Evolutionary conservation across 768 basidiomycete species (phyloP).

Genomic region (Boletellus ananas): DNA sequence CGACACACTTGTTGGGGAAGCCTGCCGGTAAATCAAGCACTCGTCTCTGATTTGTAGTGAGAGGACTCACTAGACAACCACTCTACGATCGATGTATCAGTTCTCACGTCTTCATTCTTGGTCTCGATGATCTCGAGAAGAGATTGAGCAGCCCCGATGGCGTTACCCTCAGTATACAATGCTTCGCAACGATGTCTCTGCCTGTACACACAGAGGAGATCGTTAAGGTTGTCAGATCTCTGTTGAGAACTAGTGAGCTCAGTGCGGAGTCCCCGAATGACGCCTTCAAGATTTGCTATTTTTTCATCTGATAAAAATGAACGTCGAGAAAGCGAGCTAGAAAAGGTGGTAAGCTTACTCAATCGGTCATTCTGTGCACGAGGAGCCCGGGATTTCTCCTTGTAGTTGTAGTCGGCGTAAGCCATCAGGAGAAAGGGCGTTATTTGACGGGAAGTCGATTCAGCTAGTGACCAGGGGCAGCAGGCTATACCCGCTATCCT

Average conservation of each 20-base stretch:
- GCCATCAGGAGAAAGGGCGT: too few species aligned
- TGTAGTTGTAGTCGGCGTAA: too few species aligned
- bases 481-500: too few species aligned
- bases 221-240: background rate
- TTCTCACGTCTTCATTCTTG: background rate
- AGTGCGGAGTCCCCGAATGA: background rate
- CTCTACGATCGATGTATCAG: background rate
- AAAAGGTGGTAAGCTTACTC: too few species aligned
- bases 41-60: too few species aligned
- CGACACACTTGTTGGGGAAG: background rate
- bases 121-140: background rate
- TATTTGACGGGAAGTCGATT: too few species aligned
- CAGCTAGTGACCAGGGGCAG: too few species aligned
- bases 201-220: background rate
- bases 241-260: background rate
- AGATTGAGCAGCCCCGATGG: background rate
- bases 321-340: background rate
- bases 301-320: background rate
- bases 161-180: background rate
- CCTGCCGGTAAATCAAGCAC: background rate
- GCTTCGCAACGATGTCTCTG: constrained; percentile 7
- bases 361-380: too few species aligned
- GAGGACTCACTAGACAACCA: constrained; percentile 4
- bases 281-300: background rate
- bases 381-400: too few species aligned